Percentiles rank a stretch among this genome's conserved stretches.
Evolutionary conservation across 108 stramenopile genomes (phyloP).

Genomic region (Skeletonema menzelii): DNA sequence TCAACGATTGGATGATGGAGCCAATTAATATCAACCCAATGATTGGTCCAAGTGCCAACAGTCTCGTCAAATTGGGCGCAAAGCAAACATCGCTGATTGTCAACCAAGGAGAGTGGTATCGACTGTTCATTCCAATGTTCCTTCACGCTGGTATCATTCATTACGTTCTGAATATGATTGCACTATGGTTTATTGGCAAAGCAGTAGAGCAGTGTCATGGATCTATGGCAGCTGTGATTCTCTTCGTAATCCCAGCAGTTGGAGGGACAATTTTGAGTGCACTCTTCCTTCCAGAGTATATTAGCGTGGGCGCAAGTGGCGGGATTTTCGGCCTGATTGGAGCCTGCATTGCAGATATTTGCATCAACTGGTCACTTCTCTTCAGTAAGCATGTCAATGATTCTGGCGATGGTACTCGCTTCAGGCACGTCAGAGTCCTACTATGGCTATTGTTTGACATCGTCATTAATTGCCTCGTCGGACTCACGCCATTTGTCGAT

Average conservation of each 20-base stretch:
- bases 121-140: slow-evolving; percentile 88
- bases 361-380: slow-evolving; percentile 87
- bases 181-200: slow-evolving; percentile 84
- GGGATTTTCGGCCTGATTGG: slow-evolving; percentile 94
- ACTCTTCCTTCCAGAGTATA: slow-evolving; percentile 87
- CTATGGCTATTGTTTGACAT: slow-evolving; percentile 78
- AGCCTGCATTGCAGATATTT: slow-evolving; percentile 85
- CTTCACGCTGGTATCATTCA: slow-evolving; percentile 96
- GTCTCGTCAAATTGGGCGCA: slow-evolving; percentile 85
- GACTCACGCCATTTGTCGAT: slow-evolving; percentile 88
- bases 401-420: slow-evolving; percentile 45
- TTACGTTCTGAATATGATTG: slow-evolving; percentile 92
- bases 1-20: slow-evolving; percentile 85
- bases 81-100: slow-evolving; percentile 84
- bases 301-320: slow-evolving; percentile 92
- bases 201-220: slow-evolving; percentile 93
- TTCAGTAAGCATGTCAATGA: slow-evolving; percentile 63
- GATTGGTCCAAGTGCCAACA: slow-evolving; percentile 86
- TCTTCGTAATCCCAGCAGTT: slow-evolving; percentile 85
- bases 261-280: slow-evolving; percentile 90
- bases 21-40: slow-evolving; percentile 85
- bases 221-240: slow-evolving; percentile 51
- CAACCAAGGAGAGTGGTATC: slow-evolving; percentile 82
- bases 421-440: slow-evolving; percentile 54
- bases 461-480: slow-evolving; percentile 77